Percentiles rank a stretch among this genome's conserved stretches.
Evolutionary conservation across 345 rosid species (phyloP).

Genomic region (Salix suchowensis): DNA sequence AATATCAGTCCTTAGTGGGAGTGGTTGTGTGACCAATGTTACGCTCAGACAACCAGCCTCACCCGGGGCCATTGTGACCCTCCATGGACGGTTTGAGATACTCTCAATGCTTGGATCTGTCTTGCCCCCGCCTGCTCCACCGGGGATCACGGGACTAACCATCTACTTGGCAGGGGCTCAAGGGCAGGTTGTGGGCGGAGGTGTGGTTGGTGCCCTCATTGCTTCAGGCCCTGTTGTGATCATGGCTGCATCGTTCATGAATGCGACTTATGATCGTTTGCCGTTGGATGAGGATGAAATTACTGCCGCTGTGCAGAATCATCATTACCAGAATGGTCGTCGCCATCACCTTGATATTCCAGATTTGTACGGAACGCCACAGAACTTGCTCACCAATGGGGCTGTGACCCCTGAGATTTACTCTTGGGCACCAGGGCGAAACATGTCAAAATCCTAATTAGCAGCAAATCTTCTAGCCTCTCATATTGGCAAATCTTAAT

Average conservation of each 20-base stretch:
- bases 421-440: slow-evolving; percentile 53
- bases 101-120: slow-evolving; percentile 85
- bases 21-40: slow-evolving; percentile 84
- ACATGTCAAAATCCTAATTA: slow-evolving; percentile 39
- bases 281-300: slow-evolving; percentile 71
- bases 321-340: slow-evolving; percentile 56
- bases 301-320: slow-evolving; percentile 44
- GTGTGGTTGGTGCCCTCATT: slow-evolving; percentile 69
- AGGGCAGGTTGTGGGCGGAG: slow-evolving; percentile 95
- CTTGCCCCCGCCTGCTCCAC: slow-evolving; percentile 89
- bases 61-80: slow-evolving; percentile 75
- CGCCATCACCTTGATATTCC: slow-evolving; percentile 50
- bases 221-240: slow-evolving; percentile 93
- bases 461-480: not conserved
- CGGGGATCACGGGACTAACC: slow-evolving; percentile 76
- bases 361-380: slow-evolving; percentile 62
- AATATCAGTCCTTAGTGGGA: slow-evolving; percentile 68
- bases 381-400: slow-evolving; percentile 64
- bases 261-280: slow-evolving; percentile 82
- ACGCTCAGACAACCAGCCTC: slow-evolving; percentile 79
- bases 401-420: slow-evolving; percentile 51
- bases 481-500: not conserved
- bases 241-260: slow-evolving; percentile 92
- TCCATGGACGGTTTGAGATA: slow-evolving; percentile 93
- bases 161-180: slow-evolving; percentile 89